phyloP scores from a whole-genome alignment of 345 rosid species.

The Ricinus communis region DNA sequence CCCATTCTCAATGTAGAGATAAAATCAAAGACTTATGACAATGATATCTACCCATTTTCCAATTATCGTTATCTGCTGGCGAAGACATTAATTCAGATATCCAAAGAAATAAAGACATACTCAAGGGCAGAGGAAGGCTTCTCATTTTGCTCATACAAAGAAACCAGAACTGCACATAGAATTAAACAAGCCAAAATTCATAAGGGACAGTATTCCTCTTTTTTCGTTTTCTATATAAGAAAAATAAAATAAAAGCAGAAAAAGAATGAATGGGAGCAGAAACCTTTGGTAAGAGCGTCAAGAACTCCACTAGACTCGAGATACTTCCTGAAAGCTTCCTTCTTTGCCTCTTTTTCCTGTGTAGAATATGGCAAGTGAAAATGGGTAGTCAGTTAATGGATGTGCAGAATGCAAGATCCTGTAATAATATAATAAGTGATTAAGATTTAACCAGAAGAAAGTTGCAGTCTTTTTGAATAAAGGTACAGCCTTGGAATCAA shows the following conservation, averaged over 20 bases:
- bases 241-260: neutral
- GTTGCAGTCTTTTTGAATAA: neutral
- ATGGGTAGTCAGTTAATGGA: neutral
- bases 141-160: constrained; percentile 87
- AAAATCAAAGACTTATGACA: neutral
- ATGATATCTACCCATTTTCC: neutral
- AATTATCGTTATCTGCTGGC: neutral
- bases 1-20: too few relatives aligned
- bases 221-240: too few relatives aligned
- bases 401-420: constrained; percentile 10
- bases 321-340: constrained; percentile 86
- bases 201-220: neutral
- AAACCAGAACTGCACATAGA: constrained; percentile 59
- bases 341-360: constrained; percentile 92
- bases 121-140: constrained; percentile 89
- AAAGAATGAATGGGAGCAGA: neutral
- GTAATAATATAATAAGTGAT: too few relatives aligned
- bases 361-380: neutral
- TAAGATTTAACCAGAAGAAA: neutral
- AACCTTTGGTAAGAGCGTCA: constrained; percentile 85
- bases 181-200: neutral
- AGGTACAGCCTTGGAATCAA: neutral
- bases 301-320: constrained; percentile 80
- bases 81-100: neutral
- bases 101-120: constrained; percentile 44